A percentile compares a stretch with the other conserved stretches of the same genome.
phyloP scores from a whole-genome alignment of 2,329 filamentous ascomycete species.

The Dothistroma pini region DNA sequence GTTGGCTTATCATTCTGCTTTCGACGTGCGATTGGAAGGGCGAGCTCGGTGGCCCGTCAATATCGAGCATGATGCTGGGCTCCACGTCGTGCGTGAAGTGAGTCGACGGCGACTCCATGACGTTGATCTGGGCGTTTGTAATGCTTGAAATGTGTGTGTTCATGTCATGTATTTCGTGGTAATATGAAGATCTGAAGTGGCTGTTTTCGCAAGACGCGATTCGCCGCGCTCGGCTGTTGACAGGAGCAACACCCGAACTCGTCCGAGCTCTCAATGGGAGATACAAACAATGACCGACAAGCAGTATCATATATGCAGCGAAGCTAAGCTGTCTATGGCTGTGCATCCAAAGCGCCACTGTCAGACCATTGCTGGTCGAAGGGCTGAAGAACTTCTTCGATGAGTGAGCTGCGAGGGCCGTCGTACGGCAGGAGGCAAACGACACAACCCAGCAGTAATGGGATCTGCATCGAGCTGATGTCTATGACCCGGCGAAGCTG shows the following conservation, averaged over 20 bases:
- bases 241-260: neutral
- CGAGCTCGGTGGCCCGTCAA: slow-evolving; percentile 43
- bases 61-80: slow-evolving; percentile 30
- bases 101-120: slow-evolving; percentile 24
- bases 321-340: too few species aligned
- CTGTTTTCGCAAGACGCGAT: neutral
- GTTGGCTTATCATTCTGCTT: slow-evolving; percentile 31
- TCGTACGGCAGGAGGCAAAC: too few species aligned
- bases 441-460: too few species aligned
- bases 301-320: too few species aligned
- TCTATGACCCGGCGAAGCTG: too few species aligned
- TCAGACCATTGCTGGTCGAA: too few species aligned
- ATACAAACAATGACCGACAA: too few species aligned
- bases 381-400: too few species aligned
- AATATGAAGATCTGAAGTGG: neutral
- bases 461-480: too few species aligned
- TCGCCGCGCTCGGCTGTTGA: neutral
- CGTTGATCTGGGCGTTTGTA: neutral
- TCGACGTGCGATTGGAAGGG: slow-evolving; percentile 48
- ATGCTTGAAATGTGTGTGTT: neutral
- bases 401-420: too few species aligned
- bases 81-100: slow-evolving; percentile 13
- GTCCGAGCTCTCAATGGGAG: too few species aligned
- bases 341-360: too few species aligned
- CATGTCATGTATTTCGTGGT: neutral